Evolutionary conservation across 306 rosid genomes (phyloP).

Genomic region (Pachyrhizus erosus): DNA sequence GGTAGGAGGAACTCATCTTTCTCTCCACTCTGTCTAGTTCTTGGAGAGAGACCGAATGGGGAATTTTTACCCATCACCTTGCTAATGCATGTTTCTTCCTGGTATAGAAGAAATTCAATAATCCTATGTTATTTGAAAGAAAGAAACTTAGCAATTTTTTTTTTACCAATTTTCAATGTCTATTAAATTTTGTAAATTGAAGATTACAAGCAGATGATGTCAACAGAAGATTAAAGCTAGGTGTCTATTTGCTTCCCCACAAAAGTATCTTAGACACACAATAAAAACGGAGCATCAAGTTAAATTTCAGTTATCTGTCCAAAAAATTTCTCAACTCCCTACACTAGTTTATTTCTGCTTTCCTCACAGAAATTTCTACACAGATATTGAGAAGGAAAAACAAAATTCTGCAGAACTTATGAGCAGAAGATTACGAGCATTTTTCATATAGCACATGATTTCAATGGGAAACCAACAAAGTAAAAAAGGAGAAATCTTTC

Average conservation of each 20-base stretch:
- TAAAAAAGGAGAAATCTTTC: not conserved
- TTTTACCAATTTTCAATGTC: constrained; percentile 7
- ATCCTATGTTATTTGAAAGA: not conserved
- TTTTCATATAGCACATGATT: not conserved
- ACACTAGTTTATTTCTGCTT: too few species aligned
- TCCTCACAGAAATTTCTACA: not conserved
- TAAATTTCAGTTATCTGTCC: too few species aligned
- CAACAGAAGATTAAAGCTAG: not conserved
- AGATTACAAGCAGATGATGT: not conserved
- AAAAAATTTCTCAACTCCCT: too few species aligned
- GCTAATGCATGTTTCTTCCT: constrained; percentile 65
- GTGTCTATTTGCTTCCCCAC: not conserved
- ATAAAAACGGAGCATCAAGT: too few species aligned
- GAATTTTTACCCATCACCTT: constrained; percentile 51
- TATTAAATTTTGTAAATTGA: not conserved
- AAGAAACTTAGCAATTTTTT: not conserved
- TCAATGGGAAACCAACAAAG: not conserved
- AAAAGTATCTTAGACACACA: too few species aligned
- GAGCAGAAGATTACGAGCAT: not conserved
- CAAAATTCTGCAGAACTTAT: not conserved
- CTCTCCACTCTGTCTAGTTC: constrained; percentile 48
- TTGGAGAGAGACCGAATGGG: constrained; percentile 48
- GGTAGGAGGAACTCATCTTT: constrained; percentile 62
- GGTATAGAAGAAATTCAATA: constrained; percentile 14
- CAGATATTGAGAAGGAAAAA: not conserved